Evolutionary conservation across 441 rosid genomes (phyloP), one percentile per base, ranked within the genome.

Genomic region (Mallotus japonicus): DNA sequence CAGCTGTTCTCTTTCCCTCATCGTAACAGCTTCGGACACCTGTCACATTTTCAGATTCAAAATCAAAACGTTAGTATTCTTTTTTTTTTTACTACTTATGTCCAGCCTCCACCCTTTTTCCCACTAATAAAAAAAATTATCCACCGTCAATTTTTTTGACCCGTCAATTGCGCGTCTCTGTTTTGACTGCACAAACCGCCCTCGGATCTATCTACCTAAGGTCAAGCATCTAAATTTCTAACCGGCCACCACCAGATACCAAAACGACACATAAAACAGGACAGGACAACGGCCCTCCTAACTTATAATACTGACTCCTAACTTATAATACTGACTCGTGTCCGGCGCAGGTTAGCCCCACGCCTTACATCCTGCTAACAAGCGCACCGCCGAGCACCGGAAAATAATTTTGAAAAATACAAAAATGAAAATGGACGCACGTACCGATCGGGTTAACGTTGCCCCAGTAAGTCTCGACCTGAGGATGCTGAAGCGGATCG

Each of bases 391-490:
- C 70, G 70, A 8, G 40, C 42, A 57, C 65, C 72, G 65, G 62
- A 1, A 53, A 2, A 22, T 6, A n/a, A 42, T 56, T 10, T 13
- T 5, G 12, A 20, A 16, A 47, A 19, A 14, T 44, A 2, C 13
- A 14, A 24, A 3, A 14, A 7, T 62, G 7, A 55, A 4, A 15
- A 28, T 19, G 50, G 7, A n/a, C 1, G 15, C 49, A 54, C 74
- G 42, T 62, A 93, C 98, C 98, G 78, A 93, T 93, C 69, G 98
- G 98, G 81, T 93, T 93, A 76, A 93, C 98, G 87, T 93, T 91
- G 79, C 98, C 98, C 98, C 98, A 93, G 83, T 93, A 93, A 50
- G 98, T 93, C 88, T 93, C 98, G 65, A 87, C 92, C 87, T 93
- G 97, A 4, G 98, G 98, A 59, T 91, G 98, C 75, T 93, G 96